Base-by-base conservation (phyloP, 2,329 filamentous ascomycete species). In the Nothopassalora personata region DNA sequence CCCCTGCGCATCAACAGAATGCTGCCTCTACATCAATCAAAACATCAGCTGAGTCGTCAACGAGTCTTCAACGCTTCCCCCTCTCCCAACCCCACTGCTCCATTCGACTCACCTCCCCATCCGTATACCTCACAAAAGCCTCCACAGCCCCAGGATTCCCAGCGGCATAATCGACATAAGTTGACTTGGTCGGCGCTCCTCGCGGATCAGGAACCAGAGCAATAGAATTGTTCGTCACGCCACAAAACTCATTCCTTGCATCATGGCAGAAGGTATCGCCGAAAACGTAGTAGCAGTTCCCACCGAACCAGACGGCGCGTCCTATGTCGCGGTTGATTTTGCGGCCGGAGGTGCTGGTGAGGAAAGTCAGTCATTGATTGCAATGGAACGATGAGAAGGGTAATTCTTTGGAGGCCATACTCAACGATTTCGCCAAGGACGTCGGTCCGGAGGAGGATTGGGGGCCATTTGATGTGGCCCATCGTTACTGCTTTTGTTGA, bases 221-320 rank as follows among this genome's bases (percentile, higher is more conserved):
- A 18, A 45, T 45, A 1, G 56, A 45, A 18, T 58, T 58, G 13
- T 53, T 53, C 9, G 36, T 53, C 5, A 58, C 39, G 15, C 56
- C 56, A 13, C 36, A 33, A 50, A 58, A 58, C 33, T 53, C 50
- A 5, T 50, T 50, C 10, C 8, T 18, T 4, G 4, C 10, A 50
- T 58, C 50, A 50, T 58, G 56, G 36, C 56, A 58, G 50, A 58
- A 58, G 36, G 56, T 58, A 36, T 58, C 56, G 48, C 56, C 56
- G 28, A 53, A 58, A 30, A 31, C 19, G 49, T 58, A 53, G 56
- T 58, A 58, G 27, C 23, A 28, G 56, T 58, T 53, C 10, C 13
- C n/a, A n/a, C 36, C 34, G 10, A 58, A 36, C 48, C 43, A 36
- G 50, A n/a, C 15, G 36, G 56, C 34, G 39, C 36, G 48, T 1